Base-by-base conservation (phyloP, 352 stramenopile genomes). In the Phytopythium boreale region DNA sequence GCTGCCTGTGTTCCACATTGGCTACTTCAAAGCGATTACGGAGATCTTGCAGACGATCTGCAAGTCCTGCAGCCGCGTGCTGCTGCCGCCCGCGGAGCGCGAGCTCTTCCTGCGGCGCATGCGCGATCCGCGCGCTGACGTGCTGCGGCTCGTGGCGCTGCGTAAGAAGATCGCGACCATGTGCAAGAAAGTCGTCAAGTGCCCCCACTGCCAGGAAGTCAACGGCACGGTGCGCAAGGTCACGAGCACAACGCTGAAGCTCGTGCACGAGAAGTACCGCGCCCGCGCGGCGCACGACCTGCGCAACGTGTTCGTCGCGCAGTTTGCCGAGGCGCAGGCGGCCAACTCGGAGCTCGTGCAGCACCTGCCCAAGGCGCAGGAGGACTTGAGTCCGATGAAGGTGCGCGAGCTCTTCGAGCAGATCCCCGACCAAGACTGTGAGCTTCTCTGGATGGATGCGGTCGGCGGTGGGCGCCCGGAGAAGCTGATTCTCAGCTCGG, bases 1-100 rank as follows among this genome's bases (percentile, higher is more conserved):
- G 67, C 87, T 99, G 37, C 98, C 98, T 0, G 97, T 99, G 61
- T 99, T 99, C 75, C 98, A 99, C 81, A 99, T 99, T 76, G 98
- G 98, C 7, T 99, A 98, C 76, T 98, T 99, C 71, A 99, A 99
- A 66, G 95, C 98, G 67, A 99, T 97, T 55, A 90, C 99, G 15
- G 91, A 97, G 58, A 91, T 99, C 20, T 75, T 99, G 37, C 97
- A 99, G 74, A 99, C 97, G 70, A 98, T 99, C 56, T 99, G 98
- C 69, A 96, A 96, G 76, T 89, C 82, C 22, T 99, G 98, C 76
- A 98, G 88, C 24, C 79, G 96, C 36, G 93, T 99, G 14, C 70
- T 99, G 39, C 69, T 99, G 24, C 70, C 82, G 12, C 87, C 95
- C n/a, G 68, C 75, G 8, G 97, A 99, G 59, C 79, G 96, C 36